phyloP scores from a whole-genome alignment of 1,284 basidiomycete species.

The Trichosporon faecale region DNA sequence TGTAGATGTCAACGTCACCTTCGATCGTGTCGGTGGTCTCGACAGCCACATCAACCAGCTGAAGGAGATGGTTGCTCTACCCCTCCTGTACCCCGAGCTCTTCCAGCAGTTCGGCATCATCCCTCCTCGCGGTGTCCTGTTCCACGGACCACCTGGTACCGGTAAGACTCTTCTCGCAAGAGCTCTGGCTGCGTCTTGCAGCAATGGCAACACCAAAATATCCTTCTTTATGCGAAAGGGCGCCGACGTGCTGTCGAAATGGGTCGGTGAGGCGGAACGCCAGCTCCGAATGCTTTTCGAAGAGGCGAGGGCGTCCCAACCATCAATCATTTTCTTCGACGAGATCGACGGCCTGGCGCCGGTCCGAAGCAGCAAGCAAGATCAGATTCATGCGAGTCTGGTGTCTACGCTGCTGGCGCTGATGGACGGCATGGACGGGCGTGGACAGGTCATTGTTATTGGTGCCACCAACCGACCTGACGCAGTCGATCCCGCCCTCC shows the following conservation, averaged over 20 bases:
- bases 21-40: conserved; percentile 95
- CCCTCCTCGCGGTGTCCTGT: conserved; percentile 92
- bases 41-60: conserved; percentile 95
- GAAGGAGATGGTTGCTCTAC: conserved; percentile 98
- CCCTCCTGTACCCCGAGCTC: conserved; percentile 93
- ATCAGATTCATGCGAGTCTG: conserved; percentile 97
- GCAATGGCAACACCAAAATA: conserved; percentile 82
- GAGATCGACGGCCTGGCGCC: conserved; percentile 98
- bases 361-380: conserved; percentile 95
- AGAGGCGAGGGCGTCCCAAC: conserved; percentile 88
- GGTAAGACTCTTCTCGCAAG: conserved; percentile 85
- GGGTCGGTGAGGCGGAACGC: conserved; percentile 98
- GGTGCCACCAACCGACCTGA: conserved; percentile 98
- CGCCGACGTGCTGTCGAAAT: conserved; percentile 95
- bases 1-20: conserved; percentile 88
- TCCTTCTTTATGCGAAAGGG: conserved; percentile 99
- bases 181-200: conserved; percentile 90
- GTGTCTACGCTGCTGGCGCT: conserved; percentile 93
- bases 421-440: conserved; percentile 99
- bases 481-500: conserved; percentile 90
- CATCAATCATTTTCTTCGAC: conserved; percentile 99
- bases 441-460: conserved; percentile 94
- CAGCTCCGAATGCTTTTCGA: conserved; percentile 95
- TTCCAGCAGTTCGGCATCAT: conserved; percentile 94
- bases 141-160: conserved; percentile 93